These are phyloP conservation scores for Syzygium aromaticum DNA, from an alignment of 345 rosid species.

Conservation along the genomic window DNA sequence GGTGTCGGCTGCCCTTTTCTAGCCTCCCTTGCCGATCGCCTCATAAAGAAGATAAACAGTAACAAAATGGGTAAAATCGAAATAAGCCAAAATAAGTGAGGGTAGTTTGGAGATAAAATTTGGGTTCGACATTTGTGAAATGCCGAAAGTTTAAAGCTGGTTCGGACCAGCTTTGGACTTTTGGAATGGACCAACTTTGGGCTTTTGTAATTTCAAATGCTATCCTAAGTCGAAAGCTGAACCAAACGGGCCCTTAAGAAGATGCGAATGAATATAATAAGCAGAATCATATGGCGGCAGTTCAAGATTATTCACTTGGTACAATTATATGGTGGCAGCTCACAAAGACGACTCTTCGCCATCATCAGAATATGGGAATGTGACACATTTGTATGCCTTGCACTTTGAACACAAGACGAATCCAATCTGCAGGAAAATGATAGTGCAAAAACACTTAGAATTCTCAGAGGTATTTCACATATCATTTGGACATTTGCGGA, in stretches of 20 bases:
- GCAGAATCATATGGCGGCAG: neutral
- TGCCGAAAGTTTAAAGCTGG: no score
- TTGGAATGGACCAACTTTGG: no score
- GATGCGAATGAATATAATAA: neutral
- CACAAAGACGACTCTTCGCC: constrained; percentile 36
- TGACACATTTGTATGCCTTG: constrained; percentile 81
- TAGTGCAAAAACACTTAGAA: neutral
- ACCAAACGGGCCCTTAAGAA: neutral
- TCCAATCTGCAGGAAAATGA: constrained; percentile 44
- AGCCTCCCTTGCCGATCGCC: no score
- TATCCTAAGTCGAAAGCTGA: no score
- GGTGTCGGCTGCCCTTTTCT: no score
- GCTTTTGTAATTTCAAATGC: no score
- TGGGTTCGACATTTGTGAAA: no score
- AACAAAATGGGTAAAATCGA: no score
- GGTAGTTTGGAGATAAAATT: no score
- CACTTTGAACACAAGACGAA: constrained; percentile 61
- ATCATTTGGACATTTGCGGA: neutral
- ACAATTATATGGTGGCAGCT: neutral
- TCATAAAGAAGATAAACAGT: no score
- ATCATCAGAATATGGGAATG: constrained; percentile 58
- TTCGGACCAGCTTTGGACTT: no score
- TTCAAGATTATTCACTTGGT: neutral
- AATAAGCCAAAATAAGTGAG: no score
- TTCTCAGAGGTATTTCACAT: neutral